Conservation (phyloP, 768 basidiomycete genomes). For the Mycena alexandri region DNA sequence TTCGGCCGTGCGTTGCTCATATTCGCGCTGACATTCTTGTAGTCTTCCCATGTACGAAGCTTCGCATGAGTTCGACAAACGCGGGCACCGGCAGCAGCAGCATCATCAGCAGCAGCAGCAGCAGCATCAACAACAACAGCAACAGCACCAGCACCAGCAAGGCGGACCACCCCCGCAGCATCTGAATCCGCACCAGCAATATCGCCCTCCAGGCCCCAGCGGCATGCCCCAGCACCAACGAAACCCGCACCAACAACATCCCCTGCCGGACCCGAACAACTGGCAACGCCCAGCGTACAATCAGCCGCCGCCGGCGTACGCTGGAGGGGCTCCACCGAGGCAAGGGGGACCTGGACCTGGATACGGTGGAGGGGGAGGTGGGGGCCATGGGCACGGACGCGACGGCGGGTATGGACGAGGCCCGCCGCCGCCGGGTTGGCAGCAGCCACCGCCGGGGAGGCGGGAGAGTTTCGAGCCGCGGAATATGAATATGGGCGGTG, state of each 20-base stretch:
- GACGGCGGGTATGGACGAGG: not conserved
- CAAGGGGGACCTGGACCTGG: not conserved
- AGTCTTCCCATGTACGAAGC: slow-evolving; percentile 85
- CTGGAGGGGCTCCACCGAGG: not conserved
- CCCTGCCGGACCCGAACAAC: slow-evolving; percentile 22
- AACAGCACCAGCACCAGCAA: slow-evolving; percentile 13
- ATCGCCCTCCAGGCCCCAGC: slow-evolving; percentile 25
- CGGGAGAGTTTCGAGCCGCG: slow-evolving; percentile 18
- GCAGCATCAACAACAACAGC: slow-evolving; percentile 41
- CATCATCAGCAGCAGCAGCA: slow-evolving; percentile 33
- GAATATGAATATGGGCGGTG: not conserved
- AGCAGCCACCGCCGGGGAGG: slow-evolving; percentile 4
- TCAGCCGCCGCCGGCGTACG: not conserved
- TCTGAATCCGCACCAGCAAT: slow-evolving; percentile 21
- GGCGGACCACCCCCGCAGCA: not conserved
- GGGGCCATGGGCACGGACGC: not conserved
- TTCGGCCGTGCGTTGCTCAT: not conserved
- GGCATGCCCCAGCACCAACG: no score
- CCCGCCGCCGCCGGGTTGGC: not conserved
- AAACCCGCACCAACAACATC: not conserved
- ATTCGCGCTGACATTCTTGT: slow-evolving; percentile 13
- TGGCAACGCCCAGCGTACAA: not conserved
- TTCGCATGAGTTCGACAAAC: slow-evolving; percentile 86
- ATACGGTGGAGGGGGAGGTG: not conserved
- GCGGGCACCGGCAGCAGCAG: slow-evolving; percentile 66